phyloP scores from a whole-genome alignment of 352 stramenopile species.

The Pilasporangium apinafurcum region DNA sequence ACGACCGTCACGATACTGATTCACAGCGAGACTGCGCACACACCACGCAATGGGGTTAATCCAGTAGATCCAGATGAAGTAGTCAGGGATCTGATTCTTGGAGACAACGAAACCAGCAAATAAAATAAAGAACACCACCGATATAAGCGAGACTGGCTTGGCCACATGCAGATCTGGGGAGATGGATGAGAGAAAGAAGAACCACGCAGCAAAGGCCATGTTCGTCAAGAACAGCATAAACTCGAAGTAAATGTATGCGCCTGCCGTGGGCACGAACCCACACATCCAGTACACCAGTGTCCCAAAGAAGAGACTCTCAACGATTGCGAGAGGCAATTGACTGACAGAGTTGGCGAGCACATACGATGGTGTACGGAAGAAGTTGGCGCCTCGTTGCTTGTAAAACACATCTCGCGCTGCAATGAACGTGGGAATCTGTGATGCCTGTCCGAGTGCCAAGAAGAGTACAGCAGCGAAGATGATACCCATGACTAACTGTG shows the following conservation, averaged over 20 bases:
- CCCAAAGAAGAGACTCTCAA: conserved; percentile 63
- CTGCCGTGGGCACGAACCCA: conserved; percentile 20
- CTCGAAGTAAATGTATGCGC: conserved; percentile 31
- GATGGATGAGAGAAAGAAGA: conserved; percentile 36
- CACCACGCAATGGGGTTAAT: conserved; percentile 50
- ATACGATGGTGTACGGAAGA: conserved; percentile 60
- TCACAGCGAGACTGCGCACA: conserved; percentile 28
- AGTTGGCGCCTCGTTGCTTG: conserved; percentile 72
- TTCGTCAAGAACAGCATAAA: conserved; percentile 35
- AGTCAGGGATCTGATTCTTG: conserved; percentile 33
- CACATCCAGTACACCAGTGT: conserved; percentile 76
- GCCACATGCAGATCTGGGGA: conserved; percentile 25
- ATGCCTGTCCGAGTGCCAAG: conserved; percentile 58
- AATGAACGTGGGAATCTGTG: conserved; percentile 72
- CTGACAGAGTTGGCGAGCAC: conserved; percentile 35
- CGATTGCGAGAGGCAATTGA: conserved; percentile 18
- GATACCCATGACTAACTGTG: conserved; percentile 52
- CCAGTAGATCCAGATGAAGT: conserved; percentile 58
- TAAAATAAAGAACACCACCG: conserved; percentile 38
- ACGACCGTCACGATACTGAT: conserved; percentile 26
- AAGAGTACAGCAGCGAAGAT: conserved; percentile 76
- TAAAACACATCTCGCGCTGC: conserved; percentile 54
- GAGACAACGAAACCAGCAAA: conserved; percentile 49
- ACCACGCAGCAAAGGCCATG: conserved; percentile 35
- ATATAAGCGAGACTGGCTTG: conserved; percentile 35